phyloP scores from a whole-genome alignment of 805 yeast species.

The Barnettozyma sucrosica region DNA sequence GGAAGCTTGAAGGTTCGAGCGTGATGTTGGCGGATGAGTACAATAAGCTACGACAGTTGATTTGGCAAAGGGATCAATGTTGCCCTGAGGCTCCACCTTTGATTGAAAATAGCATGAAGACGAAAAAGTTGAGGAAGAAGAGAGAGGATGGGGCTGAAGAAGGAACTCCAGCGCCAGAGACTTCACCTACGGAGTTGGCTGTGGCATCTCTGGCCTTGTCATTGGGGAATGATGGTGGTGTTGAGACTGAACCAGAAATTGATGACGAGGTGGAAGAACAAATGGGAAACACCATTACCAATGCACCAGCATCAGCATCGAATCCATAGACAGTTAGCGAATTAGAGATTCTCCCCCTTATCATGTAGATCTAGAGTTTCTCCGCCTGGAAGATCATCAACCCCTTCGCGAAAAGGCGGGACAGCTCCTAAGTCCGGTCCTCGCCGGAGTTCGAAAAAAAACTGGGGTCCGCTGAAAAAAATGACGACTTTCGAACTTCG shows the following conservation, averaged over 20 bases:
- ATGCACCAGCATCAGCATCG: neutral
- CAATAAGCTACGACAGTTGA: constrained; percentile 24
- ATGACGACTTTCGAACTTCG: neutral
- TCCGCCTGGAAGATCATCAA: neutral
- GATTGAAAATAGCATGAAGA: constrained; percentile 15
- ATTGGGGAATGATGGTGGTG: neutral
- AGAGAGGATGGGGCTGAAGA: neutral
- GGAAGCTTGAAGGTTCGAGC: constrained; percentile 44
- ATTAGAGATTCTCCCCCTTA: too few relatives aligned
- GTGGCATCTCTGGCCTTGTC: neutral
- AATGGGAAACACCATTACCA: neutral
- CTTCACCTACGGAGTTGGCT: neutral
- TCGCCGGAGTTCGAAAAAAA: constrained; percentile 17
- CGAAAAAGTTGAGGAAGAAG: neutral
- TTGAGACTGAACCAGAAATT: neutral
- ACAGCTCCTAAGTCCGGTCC: neutral
- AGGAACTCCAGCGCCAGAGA: neutral
- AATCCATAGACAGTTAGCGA: too few relatives aligned
- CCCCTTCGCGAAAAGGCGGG: neutral
- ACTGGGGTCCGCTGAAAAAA: constrained; percentile 1
- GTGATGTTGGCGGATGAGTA: constrained; percentile 31
- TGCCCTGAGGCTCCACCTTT: constrained; percentile 25
- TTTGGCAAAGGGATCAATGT: constrained; percentile 25
- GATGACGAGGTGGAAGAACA: neutral
- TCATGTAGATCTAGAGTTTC: too few relatives aligned